A percentile compares a stretch with the other conserved stretches of the same genome.
These are phyloP conservation scores for Talaromyces sp. DNA, from an alignment of 2,329 filamentous ascomycete genomes.

Conservation along the genomic window DNA sequence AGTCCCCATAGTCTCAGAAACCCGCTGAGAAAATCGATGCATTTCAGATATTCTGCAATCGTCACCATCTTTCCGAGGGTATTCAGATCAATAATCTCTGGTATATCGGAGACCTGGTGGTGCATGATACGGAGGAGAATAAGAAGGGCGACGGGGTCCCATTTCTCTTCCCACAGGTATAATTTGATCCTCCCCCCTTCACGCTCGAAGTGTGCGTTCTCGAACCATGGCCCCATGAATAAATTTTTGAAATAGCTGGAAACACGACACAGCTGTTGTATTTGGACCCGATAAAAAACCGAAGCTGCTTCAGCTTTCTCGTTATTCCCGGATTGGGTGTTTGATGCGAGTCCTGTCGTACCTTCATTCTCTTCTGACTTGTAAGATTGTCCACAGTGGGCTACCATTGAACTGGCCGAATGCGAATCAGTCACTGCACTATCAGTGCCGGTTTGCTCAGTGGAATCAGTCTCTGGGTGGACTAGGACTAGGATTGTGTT, in stretches of 20 bases:
- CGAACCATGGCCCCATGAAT: neutral
- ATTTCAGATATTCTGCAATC: slow-evolving; percentile 46
- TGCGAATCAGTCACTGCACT: neutral
- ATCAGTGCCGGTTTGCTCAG: neutral
- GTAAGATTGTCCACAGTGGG: neutral
- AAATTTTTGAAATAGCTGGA: neutral
- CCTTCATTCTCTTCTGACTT: neutral
- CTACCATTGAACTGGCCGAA: neutral
- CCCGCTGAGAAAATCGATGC: slow-evolving; percentile 46
- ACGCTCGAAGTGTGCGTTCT: neutral
- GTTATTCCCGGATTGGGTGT: neutral
- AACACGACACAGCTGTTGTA: neutral
- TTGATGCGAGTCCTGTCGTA: neutral
- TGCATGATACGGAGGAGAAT: slow-evolving; percentile 51
- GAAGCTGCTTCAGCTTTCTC: neutral
- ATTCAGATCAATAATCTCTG: slow-evolving; percentile 40
- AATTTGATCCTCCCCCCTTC: neutral
- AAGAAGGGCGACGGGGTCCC: slow-evolving; percentile 40
- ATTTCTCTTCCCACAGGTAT: neutral
- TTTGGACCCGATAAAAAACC: neutral
- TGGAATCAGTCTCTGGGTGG: neutral
- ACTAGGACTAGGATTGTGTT: neutral
- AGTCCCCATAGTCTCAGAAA: slow-evolving; percentile 36
- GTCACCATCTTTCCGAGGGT: slow-evolving; percentile 47
- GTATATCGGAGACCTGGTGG: slow-evolving; percentile 43